Percentiles rank a stretch among this genome's conserved stretches.
Conservation (phyloP, 1,139 yeast genomes). For the Lodderomyces metapsilosis region DNA sequence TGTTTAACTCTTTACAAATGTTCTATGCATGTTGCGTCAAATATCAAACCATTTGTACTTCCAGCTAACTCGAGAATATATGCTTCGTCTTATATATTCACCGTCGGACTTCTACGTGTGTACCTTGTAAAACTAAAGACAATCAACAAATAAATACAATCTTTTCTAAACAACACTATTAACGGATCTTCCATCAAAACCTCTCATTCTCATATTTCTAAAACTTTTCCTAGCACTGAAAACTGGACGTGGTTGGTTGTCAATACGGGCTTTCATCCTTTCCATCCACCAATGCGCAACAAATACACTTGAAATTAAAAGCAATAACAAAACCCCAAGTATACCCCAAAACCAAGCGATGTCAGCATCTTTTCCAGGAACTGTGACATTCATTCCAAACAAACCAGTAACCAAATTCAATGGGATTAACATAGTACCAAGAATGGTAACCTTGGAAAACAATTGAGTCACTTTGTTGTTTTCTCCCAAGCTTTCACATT, state of each 20-base stretch:
- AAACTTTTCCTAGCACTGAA: conserved; percentile 35
- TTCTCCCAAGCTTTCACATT: conserved; percentile 85
- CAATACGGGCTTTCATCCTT: conserved; percentile 16
- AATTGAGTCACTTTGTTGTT: conserved; percentile 83
- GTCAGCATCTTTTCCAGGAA: conserved; percentile 63
- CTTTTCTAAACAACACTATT: conserved; percentile 24
- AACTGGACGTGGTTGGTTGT: conserved; percentile 15
- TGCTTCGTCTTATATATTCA: too few species aligned
- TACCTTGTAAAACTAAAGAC: too few species aligned
- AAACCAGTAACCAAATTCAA: conserved; percentile 87
- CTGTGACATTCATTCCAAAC: conserved; percentile 92
- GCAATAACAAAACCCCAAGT: conserved; percentile 34
- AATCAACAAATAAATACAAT: too few species aligned
- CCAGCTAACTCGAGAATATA: too few species aligned
- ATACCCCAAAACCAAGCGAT: conserved; percentile 38
- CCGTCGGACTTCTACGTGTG: too few species aligned
- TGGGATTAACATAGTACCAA: conserved; percentile 91
- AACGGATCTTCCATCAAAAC: conserved; percentile 33
- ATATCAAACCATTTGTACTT: too few species aligned
- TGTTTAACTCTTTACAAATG: too few species aligned
- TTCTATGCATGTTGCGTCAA: too few species aligned
- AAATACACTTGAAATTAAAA: conserved; percentile 28
- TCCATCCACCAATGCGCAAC: conserved; percentile 40
- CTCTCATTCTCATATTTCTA: conserved; percentile 44
- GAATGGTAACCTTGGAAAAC: conserved; percentile 81